Base-by-base conservation (phyloP, 2,329 filamentous ascomycete genomes). In the Microdochium bolleyi region DNA sequence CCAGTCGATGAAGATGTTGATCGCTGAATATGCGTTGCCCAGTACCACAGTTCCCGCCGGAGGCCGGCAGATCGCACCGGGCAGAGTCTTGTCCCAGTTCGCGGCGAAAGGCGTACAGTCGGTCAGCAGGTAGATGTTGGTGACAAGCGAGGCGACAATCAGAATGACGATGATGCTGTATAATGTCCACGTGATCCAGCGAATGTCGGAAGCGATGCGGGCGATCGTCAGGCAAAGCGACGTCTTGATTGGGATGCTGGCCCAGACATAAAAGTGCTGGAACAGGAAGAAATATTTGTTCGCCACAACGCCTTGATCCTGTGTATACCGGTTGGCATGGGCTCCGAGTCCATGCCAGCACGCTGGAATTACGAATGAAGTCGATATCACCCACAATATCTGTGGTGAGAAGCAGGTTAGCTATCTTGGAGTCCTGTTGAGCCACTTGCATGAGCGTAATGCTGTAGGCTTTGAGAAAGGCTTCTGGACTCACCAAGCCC, bases 1-100 rank as follows among this genome's bases (percentile, higher is more conserved):
- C n/a, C 53, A 46, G 34, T 58, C 56, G 21, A 52, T 53, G 24
- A 56, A 51, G 48, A 58, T 58, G 32, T 58, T 58, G 56, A 50
- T 51, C 27, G 51, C 54, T 9, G 56, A 57, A 24, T 52, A 54
- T 3, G 30, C 38, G 37, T 38, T 38, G 44, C 41, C 50, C 21
- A 54, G 24, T 7, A 16, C 30, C 37, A 52, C 34, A 9, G 32
- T 52, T 24, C 38, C 32, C 10, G 13, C n/a, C 3, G 44, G 14
- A 1, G 50, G 46, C 9, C 53, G 53, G 21, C 53, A 54, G 9
- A 3, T 2, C 7, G 44, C 50, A 3, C 46, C 50, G 16, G 24
- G 2, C 3, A 52, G 24, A 10, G 46, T 37, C 27, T 25, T 30
- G 50, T 54, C 46, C 53, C 53, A 54, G 13, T 13, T 21, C 3